Evolutionary conservation across 2,329 filamentous ascomycete species (phyloP).

Genomic region (Xylaria sp.): DNA sequence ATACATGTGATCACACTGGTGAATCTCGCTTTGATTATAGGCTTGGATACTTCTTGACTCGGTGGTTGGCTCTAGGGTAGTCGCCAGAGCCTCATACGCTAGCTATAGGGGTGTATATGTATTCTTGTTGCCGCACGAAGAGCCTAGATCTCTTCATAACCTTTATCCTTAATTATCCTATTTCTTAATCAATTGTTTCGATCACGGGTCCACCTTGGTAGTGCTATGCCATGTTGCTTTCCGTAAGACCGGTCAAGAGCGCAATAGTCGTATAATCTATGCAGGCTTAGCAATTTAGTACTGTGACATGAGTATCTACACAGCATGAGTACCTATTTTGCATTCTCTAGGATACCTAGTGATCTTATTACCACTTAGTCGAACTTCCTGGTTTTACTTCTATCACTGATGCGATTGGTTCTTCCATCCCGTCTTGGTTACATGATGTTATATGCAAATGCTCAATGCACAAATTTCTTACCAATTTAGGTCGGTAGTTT

Average conservation of each 20-base stretch:
- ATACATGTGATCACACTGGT: constrained; percentile 27
- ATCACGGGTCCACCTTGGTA: too few species aligned
- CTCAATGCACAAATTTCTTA: not conserved
- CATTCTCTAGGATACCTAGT: not conserved
- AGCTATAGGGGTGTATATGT: too few species aligned
- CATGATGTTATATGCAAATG: not conserved
- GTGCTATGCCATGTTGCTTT: too few species aligned
- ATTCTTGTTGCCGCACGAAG: too few species aligned
- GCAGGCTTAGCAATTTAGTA: not conserved
- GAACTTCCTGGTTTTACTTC: not conserved
- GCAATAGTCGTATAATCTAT: not conserved
- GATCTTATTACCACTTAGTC: not conserved
- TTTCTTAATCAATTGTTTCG: too few species aligned
- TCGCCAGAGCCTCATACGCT: too few species aligned
- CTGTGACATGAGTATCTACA: not conserved
- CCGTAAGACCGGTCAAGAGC: too few species aligned
- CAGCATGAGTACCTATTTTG: not conserved
- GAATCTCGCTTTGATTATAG: constrained; percentile 31
- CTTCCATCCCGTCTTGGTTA: not conserved
- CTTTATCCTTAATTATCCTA: too few species aligned
- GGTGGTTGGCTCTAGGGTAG: constrained; percentile 18
- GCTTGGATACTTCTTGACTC: constrained; percentile 33
- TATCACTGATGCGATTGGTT: not conserved
- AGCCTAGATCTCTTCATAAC: too few species aligned
- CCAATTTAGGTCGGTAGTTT: not conserved